These are phyloP conservation scores for Agrocybe pediades DNA, from an alignment of 768 basidiomycete species.

Conservation along the genomic window DNA sequence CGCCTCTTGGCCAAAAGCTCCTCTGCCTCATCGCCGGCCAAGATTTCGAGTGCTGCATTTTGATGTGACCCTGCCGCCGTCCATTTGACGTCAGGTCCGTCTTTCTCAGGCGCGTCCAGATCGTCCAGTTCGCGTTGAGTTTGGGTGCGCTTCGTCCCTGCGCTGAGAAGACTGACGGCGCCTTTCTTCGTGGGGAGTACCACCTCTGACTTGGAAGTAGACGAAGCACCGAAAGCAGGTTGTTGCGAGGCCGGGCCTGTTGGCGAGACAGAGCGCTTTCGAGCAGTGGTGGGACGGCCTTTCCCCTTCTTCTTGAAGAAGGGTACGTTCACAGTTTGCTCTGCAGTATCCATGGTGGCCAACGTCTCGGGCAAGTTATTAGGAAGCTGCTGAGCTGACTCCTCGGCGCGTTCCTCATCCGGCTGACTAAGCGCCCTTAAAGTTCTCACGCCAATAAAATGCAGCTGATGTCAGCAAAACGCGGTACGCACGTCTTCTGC, in stretches of 20 bases:
- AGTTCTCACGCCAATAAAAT: neutral
- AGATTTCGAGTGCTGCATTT: conserved; percentile 70
- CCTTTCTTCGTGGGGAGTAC: conserved; percentile 75
- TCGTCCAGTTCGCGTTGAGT: conserved; percentile 64
- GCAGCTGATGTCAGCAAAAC: neutral
- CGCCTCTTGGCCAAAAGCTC: conserved; percentile 73
- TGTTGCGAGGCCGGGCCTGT: conserved; percentile 27
- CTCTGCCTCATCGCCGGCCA: conserved; percentile 82
- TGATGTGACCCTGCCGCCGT: conserved; percentile 75
- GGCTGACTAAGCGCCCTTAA: neutral
- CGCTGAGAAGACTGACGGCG: conserved; percentile 66
- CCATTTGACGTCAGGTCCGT: conserved; percentile 77
- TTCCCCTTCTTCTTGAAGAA: conserved; percentile 86
- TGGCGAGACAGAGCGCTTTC: conserved; percentile 79
- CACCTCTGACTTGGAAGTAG: conserved; percentile 66
- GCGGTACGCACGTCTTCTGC: neutral
- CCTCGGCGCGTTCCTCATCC: neutral
- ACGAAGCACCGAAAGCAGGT: conserved; percentile 26
- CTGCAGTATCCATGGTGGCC: conserved; percentile 42
- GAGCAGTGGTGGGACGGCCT: conserved; percentile 70
- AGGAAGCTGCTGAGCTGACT: neutral
- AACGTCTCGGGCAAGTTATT: conserved; percentile 1
- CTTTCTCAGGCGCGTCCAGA: conserved; percentile 52
- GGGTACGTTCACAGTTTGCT: conserved; percentile 56
- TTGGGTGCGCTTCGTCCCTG: conserved; percentile 50